A percentile compares a stretch with the other conserved stretches of the same genome.
These are phyloP conservation scores for Multifurca ochricompacta DNA, from an alignment of 768 basidiomycete genomes.

Conservation along the genomic window DNA sequence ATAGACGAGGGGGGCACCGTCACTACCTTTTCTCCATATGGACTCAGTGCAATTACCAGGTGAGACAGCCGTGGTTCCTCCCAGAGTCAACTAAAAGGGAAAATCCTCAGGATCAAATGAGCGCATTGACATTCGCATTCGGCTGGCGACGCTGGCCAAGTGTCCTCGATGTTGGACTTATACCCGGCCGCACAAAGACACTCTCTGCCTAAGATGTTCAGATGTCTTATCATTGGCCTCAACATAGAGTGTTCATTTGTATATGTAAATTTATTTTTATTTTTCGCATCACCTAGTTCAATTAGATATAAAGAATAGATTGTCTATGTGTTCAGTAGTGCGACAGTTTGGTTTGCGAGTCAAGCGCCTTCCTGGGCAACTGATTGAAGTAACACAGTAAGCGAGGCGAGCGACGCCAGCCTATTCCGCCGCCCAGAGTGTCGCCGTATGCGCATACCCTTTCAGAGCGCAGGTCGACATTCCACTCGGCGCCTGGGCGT, in stretches of 20 bases:
- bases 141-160: constrained; percentile 54
- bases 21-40: constrained; percentile 44
- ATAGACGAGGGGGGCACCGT: constrained; percentile 35
- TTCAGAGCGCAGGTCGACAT: constrained; percentile 8
- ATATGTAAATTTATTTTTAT: constrained; percentile 10
- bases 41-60: constrained; percentile 40
- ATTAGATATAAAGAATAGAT: background rate
- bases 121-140: constrained; percentile 43
- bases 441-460: constrained; percentile 15
- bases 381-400: constrained; percentile 1
- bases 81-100: background rate
- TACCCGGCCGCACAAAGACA: constrained; percentile 42
- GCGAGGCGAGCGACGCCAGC: constrained; percentile 1
- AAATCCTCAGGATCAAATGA: constrained; percentile 21
- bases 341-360: background rate
- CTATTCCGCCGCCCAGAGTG: background rate
- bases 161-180: constrained; percentile 92
- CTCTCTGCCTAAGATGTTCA: constrained; percentile 61
- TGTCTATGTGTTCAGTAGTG: background rate
- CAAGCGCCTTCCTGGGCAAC: background rate
- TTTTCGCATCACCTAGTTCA: background rate
- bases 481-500: constrained; percentile 1
- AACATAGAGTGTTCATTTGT: constrained; percentile 8
- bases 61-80: constrained; percentile 23
- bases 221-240: constrained; percentile 21